Base-by-base conservation (phyloP, 495 filamentous ascomycete species). In the Annulohypoxylon nitens region DNA sequence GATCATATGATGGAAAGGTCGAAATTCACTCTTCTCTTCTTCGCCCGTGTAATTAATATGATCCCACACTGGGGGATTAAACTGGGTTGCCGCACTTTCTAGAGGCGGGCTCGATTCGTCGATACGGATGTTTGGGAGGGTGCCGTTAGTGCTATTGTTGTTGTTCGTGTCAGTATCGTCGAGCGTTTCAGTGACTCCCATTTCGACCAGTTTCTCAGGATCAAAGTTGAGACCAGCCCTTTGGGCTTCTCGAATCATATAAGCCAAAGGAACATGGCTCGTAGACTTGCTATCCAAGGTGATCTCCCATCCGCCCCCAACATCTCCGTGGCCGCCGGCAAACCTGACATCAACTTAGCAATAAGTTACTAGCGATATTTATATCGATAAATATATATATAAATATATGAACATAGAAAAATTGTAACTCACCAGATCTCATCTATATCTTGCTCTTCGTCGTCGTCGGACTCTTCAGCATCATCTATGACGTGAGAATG, bases 171-270 rank as follows among this genome's bases (percentile, higher is more conserved):
- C 9, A 12, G 77, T 66, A 1, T 53, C 16, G 4, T 84, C 75
- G 65, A 81, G 61, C 48, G 79, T 69, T 64, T 88, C 82, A 8
- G 80, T 43, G 55, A 87, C 87, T 43, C 90, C 89, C 75, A 93
- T 86, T 23, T 88, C 85, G 39, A 86, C 85, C 73, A 95, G 84
- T 69, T 93, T 93, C 57, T 88, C 83, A 10, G 81, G 66, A 70
- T 95, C 92, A 43, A 95, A 93, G 4, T 84, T 79, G 10, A 95
- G 86, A 0, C 93, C 93, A 3, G 93, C 93, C 20, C 83, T 87
- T 61, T 90, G 87, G 3, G 93, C 92, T 80, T 95, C 93, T 59
- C 90, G 86, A 2, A 95, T 88, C 92, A 97, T 97, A 89, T 93
- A 97, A 3, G 92, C 87, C 2, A 96, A 83, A 2, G 93, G 93